Evolutionary conservation across 1,284 basidiomycete genomes (phyloP).

Genomic region (Cryptococcus depauperatus): DNA sequence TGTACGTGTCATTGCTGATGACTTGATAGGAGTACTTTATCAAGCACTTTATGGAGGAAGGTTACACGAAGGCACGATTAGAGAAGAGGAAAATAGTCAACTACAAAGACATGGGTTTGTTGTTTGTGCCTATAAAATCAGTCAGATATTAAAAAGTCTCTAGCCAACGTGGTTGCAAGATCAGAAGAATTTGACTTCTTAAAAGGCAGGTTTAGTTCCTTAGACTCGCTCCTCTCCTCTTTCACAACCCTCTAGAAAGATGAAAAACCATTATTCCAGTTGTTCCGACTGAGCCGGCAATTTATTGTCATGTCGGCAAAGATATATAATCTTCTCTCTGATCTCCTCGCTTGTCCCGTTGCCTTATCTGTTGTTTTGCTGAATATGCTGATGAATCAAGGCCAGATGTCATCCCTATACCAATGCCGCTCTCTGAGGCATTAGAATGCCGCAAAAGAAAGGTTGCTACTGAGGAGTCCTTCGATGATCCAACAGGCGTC

Average conservation of each 20-base stretch:
- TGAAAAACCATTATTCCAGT: constrained; percentile 29
- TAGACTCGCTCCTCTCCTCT: constrained; percentile 1
- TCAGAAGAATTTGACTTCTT: constrained; percentile 43
- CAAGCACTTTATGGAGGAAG: constrained; percentile 44
- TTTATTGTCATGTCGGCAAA: constrained; percentile 12
- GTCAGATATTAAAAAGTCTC: neutral
- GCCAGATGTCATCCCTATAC: constrained; percentile 37
- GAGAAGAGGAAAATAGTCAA: constrained; percentile 44
- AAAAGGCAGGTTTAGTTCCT: constrained; percentile 26
- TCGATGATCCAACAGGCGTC: neutral
- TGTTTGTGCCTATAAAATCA: neutral
- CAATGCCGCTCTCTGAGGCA: constrained; percentile 38
- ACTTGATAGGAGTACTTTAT: constrained; percentile 46
- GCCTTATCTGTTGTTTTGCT: neutral
- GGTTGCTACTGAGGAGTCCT: constrained; percentile 7
- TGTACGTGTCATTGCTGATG: neutral
- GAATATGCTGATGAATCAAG: constrained; percentile 2
- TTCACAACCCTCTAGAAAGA: constrained; percentile 10
- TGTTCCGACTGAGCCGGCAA: constrained; percentile 14
- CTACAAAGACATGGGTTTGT: constrained; percentile 43
- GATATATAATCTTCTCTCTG: constrained; percentile 44
- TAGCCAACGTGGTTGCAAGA: constrained; percentile 33
- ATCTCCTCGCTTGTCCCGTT: constrained; percentile 1
- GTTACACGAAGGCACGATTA: constrained; percentile 43
- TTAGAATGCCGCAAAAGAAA: constrained; percentile 32